A percentile compares a stretch with the other conserved stretches of the same genome.
Evolutionary conservation across 78 protist genomes (phyloP).

Genomic region (Guillardia theta): DNA sequence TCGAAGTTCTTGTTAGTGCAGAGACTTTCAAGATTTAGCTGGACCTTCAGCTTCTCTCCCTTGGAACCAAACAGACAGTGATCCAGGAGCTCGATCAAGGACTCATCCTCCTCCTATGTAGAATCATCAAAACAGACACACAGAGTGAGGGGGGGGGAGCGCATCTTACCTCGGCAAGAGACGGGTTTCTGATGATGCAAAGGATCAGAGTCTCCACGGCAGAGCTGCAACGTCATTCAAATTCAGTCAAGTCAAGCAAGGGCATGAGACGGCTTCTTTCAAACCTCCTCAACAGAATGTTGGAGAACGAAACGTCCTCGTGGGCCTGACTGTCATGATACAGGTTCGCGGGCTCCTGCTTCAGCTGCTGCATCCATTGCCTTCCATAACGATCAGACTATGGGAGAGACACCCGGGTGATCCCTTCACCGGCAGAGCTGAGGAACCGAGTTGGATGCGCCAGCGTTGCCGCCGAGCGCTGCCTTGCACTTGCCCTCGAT

Average conservation of each 20-base stretch:
- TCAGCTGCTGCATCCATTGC: neutral
- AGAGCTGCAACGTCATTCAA: neutral
- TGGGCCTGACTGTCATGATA: neutral
- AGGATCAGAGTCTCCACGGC: neutral
- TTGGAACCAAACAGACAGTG: neutral
- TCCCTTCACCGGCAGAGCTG: too few relatives aligned
- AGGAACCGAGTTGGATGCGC: too few relatives aligned
- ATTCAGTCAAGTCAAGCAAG: neutral
- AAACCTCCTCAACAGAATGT: neutral
- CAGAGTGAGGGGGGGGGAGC: too few relatives aligned
- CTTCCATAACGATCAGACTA: neutral
- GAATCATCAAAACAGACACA: too few relatives aligned
- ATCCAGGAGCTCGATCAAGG: neutral
- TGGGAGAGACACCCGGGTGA: too few relatives aligned
- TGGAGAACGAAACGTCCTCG: neutral
- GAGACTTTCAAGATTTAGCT: too few relatives aligned
- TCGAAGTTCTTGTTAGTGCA: too few relatives aligned
- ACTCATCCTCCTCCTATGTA: neutral
- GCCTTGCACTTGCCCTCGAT: too few relatives aligned
- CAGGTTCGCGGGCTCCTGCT: neutral
- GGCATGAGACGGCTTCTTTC: neutral
- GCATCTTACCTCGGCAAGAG: neutral
- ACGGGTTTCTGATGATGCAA: neutral
- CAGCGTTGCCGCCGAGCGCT: too few relatives aligned
- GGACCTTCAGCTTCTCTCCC: neutral